Evolutionary conservation across 306 rosid species (phyloP).

Genomic region (Aeschynomene evenia): DNA sequence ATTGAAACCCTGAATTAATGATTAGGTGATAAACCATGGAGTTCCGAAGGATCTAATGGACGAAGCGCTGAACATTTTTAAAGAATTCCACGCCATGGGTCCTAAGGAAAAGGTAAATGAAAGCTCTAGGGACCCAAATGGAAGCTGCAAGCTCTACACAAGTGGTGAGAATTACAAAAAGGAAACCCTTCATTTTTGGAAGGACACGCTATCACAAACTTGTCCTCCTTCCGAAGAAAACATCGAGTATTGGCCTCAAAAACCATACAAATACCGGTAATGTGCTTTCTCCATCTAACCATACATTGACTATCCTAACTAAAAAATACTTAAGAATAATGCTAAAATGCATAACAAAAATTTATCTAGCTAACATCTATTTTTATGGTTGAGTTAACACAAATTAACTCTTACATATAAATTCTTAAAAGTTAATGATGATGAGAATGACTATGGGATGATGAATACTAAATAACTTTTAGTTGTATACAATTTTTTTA

Average conservation of each 20-base stretch:
- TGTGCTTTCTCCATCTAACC: background rate
- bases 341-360: too few species aligned
- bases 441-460: too few species aligned
- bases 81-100: conserved; percentile 69
- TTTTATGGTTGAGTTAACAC: too few species aligned
- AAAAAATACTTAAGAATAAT: too few species aligned
- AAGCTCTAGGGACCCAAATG: conserved; percentile 52
- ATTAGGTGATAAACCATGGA: conserved; percentile 73
- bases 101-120: conserved; percentile 55
- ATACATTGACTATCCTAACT: too few species aligned
- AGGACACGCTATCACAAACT: conserved; percentile 61
- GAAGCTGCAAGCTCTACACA: conserved; percentile 59
- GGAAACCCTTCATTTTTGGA: conserved; percentile 57
- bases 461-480: too few species aligned
- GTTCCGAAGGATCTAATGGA: conserved; percentile 47
- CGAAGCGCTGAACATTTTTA: conserved; percentile 38
- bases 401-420: too few species aligned
- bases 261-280: conserved; percentile 46
- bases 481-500: too few species aligned
- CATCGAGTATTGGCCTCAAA: conserved; percentile 64
- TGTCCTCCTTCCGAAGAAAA: conserved; percentile 53
- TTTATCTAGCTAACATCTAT: too few species aligned
- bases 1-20: too few species aligned
- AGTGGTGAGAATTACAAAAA: conserved; percentile 53
- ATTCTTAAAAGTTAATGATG: too few species aligned